Evolutionary conservation across 2,329 filamentous ascomycete species (phyloP).

Genomic region (Penicillium sp.): DNA sequence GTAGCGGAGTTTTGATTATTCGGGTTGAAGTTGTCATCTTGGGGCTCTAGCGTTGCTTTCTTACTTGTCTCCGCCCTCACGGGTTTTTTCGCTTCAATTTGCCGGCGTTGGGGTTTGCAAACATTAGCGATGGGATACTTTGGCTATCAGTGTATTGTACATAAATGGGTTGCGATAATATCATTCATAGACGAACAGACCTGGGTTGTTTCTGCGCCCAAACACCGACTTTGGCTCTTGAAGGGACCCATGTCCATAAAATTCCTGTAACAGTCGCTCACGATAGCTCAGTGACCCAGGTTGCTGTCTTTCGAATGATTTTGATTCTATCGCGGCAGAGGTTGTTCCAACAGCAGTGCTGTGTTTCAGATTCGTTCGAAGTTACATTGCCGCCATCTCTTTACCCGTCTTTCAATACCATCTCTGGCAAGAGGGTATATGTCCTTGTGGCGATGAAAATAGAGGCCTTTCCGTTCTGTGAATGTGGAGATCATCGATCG

Average conservation of each 20-base stretch:
- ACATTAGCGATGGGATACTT: neutral
- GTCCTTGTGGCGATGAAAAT: slow-evolving; percentile 12
- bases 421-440: neutral
- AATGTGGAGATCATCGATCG: slow-evolving; percentile 7
- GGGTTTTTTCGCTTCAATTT: neutral
- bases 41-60: neutral
- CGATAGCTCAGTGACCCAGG: neutral
- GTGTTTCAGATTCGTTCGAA: neutral
- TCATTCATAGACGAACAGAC: neutral
- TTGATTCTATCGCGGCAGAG: neutral
- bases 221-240: neutral
- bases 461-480: neutral
- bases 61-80: neutral
- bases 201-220: neutral
- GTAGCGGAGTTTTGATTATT: slow-evolving; percentile 32
- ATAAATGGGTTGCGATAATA: neutral
- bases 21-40: neutral
- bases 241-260: neutral
- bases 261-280: neutral
- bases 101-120: neutral
- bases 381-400: neutral
- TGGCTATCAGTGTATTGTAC: neutral
- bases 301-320: neutral
- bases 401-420: neutral
- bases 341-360: slow-evolving; percentile 1